Evolutionary conservation across 2,329 filamentous ascomycete species (phyloP), one percentile per base, ranked within the genome.

Genomic region (Xylaria sp.): DNA sequence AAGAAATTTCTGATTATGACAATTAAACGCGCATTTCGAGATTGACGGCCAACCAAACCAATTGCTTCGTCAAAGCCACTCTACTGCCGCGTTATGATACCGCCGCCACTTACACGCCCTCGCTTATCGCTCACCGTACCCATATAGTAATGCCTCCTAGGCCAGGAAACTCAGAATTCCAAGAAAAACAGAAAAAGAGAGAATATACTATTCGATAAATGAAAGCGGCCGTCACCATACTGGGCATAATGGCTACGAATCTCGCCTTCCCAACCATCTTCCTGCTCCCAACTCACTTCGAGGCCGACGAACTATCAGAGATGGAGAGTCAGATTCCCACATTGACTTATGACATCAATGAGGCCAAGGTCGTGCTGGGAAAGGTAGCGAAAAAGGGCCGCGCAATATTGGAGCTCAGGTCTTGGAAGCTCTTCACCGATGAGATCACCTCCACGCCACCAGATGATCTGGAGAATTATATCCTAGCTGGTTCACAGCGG

Each of bases 391-490:
- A 88, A 64, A 90, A 88, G 72, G 86, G 89, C 74, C 87, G 95
- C 20, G 93, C 93, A 0, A 84, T 88, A 56, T 90, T 97, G 74
- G 95, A 98, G 80, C 82, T 98, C 69, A 86, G 93, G 62, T 86
- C 88, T 7, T 86, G 88, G 55, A 90, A 89, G 15, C 74, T 97
- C 2, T 78, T 80, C 49, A 89, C 89, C 0, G 83, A 88, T 64
- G 88, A 89, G 66, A 73, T 83, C 2, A 66, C 76, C 8, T 66
- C 43, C 23, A 46, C 56, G 18, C 43, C 46, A 8, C 46, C 54
- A 41, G 72, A 5, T 10, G 28, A 8, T 7, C 51, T 52, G 28
- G 48, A 62, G 18, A 55, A 68, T 43, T 51, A 68, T 43, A 49
- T 28, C 8, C 23, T 58, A 2, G n/a, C 36, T 10, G 23, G 49